phyloP scores from a whole-genome alignment of 257 asterid genomes.

The Primulina tabacum region DNA sequence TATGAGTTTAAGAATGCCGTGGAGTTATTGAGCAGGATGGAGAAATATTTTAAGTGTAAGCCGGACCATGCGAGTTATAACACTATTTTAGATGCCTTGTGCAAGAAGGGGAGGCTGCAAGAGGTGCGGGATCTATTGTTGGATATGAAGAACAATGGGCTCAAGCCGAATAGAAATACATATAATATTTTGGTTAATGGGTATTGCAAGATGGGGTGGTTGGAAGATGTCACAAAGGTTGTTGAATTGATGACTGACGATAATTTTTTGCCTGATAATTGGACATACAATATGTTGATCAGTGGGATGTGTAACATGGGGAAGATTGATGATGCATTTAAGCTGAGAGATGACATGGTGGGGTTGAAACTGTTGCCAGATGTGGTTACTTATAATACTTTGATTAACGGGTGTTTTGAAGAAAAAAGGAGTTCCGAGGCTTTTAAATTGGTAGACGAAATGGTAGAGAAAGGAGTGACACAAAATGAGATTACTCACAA shows the following conservation, averaged over 20 bases:
- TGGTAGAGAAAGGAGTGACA: conserved; percentile 57
- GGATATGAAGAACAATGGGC: conserved; percentile 68
- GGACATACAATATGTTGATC: conserved; percentile 73
- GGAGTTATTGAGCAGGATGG: conserved; percentile 53
- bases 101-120: conserved; percentile 70
- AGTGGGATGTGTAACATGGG: conserved; percentile 57
- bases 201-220: conserved; percentile 71
- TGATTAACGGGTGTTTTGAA: conserved; percentile 66
- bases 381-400: conserved; percentile 73
- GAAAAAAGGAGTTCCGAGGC: conserved; percentile 42
- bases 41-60: conserved; percentile 39
- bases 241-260: conserved; percentile 66
- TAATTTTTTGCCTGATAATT: conserved; percentile 55
- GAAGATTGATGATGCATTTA: conserved; percentile 67
- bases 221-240: conserved; percentile 67
- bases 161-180: conserved; percentile 54
- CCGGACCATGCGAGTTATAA: conserved; percentile 75
- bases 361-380: conserved; percentile 64
- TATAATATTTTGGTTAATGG: conserved; percentile 76
- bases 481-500: conserved; percentile 64
- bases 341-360: conserved; percentile 59
- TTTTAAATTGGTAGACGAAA: conserved; percentile 54
- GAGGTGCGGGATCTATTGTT: conserved; percentile 62
- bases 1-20: conserved; percentile 52
- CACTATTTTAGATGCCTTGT: conserved; percentile 53